These are phyloP conservation scores for Epichloe bromicola DNA, from an alignment of 2,329 filamentous ascomycete genomes.

Conservation along the genomic window DNA sequence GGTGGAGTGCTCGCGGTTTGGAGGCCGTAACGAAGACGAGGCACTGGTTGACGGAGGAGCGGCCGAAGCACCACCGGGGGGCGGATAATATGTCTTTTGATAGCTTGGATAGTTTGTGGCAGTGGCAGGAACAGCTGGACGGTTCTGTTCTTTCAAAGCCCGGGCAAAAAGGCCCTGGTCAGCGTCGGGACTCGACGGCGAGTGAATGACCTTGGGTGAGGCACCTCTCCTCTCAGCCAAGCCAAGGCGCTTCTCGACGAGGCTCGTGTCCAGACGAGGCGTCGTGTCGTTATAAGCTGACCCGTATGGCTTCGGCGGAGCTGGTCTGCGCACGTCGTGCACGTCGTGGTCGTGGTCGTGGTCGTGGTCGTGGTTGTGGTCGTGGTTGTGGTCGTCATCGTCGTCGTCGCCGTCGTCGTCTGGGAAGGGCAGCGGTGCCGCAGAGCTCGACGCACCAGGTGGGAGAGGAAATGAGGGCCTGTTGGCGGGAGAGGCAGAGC, in stretches of 20 bases:
- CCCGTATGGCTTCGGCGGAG: constrained; percentile 31
- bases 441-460: constrained; percentile 58
- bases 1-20: constrained; percentile 13
- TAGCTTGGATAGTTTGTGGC: constrained; percentile 34
- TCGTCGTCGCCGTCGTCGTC: constrained; percentile 39
- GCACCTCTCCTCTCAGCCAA: constrained; percentile 73
- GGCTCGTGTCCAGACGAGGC: constrained; percentile 41
- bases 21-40: constrained; percentile 10
- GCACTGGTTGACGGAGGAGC: constrained; percentile 20
- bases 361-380: constrained; percentile 32
- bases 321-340: constrained; percentile 33
- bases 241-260: constrained; percentile 45
- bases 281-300: constrained; percentile 35
- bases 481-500: constrained; percentile 24
- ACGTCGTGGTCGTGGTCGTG: constrained; percentile 12
- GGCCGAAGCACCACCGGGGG: constrained; percentile 29
- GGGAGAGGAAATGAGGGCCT: constrained; percentile 51
- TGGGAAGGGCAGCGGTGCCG: constrained; percentile 56
- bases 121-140: constrained; percentile 25
- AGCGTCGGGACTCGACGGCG: constrained; percentile 63
- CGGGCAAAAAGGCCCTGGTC: constrained; percentile 74
- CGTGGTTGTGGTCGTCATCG: constrained; percentile 22
- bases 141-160: constrained; percentile 33
- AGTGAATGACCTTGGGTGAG: constrained; percentile 70
- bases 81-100: constrained; percentile 47